These are phyloP conservation scores for Fusarium abutilonis DNA, from an alignment of 2,329 filamentous ascomycete genomes.

Conservation along the genomic window DNA sequence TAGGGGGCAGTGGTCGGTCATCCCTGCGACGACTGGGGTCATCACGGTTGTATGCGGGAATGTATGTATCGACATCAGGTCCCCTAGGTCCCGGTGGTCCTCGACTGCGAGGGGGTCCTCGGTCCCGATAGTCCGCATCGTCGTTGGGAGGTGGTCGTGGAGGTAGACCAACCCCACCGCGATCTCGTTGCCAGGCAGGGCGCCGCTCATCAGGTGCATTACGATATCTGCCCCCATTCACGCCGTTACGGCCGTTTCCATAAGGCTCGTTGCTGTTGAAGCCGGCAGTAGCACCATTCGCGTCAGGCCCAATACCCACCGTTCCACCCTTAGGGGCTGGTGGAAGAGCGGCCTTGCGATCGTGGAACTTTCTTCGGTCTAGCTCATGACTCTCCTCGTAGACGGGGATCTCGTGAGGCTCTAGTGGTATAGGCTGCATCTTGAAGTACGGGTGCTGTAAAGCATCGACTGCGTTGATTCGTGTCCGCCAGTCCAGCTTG, in stretches of 20 bases:
- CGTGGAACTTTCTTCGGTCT: constrained; percentile 90
- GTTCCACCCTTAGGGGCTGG: constrained; percentile 92
- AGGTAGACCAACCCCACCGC: constrained; percentile 57
- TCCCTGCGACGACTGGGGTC: constrained; percentile 50
- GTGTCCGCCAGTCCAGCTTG: constrained; percentile 85
- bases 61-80: constrained; percentile 61
- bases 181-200: constrained; percentile 66
- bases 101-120: constrained; percentile 45
- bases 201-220: constrained; percentile 57
- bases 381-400: constrained; percentile 97
- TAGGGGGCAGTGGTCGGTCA: constrained; percentile 37
- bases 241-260: constrained; percentile 57
- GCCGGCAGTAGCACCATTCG: constrained; percentile 57
- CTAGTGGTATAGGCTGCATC: constrained; percentile 78
- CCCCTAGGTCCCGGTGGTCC: constrained; percentile 47
- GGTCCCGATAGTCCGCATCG: constrained; percentile 54
- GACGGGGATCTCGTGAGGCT: constrained; percentile 84
- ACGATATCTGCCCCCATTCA: constrained; percentile 58
- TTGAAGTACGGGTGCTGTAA: constrained; percentile 93
- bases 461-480: constrained; percentile 94
- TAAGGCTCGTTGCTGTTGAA: constrained; percentile 64
- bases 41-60: constrained; percentile 57
- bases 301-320: constrained; percentile 77
- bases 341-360: constrained; percentile 83
- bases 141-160: constrained; percentile 54